Percentiles rank a stretch among this genome's conserved stretches.
Conservation (phyloP, 192 early-diverging fungal species). For the Phlyctochytrium bullatum region DNA sequence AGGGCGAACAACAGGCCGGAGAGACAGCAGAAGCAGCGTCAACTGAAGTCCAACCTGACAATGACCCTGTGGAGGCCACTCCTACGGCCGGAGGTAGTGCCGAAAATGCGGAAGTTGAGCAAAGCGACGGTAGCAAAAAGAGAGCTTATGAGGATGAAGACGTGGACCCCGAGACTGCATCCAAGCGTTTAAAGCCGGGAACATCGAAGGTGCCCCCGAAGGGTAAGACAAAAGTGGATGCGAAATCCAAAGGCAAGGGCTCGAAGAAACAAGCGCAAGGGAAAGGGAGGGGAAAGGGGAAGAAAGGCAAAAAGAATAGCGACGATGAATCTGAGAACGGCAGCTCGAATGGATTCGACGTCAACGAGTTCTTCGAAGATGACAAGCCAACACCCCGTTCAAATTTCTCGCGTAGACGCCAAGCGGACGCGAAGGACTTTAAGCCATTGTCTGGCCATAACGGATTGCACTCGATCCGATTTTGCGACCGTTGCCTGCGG, state of each 20-base stretch:
- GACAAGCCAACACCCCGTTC: neutral
- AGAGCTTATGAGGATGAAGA: constrained; percentile 1
- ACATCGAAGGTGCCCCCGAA: neutral
- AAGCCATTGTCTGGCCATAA: neutral
- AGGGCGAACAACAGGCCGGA: neutral
- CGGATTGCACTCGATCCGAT: neutral
- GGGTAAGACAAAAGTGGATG: neutral
- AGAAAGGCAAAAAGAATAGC: constrained; percentile 2
- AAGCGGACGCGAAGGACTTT: neutral
- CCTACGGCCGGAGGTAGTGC: too few species aligned
- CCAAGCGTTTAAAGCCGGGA: neutral
- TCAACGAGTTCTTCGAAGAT: too few species aligned
- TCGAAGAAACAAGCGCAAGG: neutral
- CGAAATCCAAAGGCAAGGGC: neutral
- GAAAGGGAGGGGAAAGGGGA: constrained; percentile 8
- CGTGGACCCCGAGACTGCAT: neutral
- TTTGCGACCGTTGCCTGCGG: constrained; percentile 21
- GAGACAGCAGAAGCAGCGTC: too few species aligned
- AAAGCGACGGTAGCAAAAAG: neutral
- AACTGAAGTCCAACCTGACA: too few species aligned
- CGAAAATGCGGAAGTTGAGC: too few species aligned
- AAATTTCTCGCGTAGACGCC: constrained; percentile 4
- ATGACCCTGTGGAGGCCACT: too few species aligned
- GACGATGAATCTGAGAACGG: neutral
- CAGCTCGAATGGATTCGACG: neutral